Conservation (phyloP, 2,329 filamentous ascomycete species). For the Beauveria varroae region DNA sequence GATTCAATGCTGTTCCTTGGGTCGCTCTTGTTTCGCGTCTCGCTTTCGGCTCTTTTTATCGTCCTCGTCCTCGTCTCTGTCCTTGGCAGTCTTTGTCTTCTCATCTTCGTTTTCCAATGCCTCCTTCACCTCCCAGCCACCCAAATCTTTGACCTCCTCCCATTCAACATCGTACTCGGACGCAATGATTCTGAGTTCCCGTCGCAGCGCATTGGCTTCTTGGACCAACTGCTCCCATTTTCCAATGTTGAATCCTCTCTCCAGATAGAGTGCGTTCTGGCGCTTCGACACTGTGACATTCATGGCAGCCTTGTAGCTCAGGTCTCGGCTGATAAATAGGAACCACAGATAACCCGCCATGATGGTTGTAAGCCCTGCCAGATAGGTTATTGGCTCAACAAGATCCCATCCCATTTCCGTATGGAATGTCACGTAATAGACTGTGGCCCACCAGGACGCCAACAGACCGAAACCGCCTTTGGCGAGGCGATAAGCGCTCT, state of each 20-base stretch:
- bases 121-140: conserved; percentile 55
- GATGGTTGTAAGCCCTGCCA: conserved; percentile 76
- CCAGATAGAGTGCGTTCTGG: conserved; percentile 68
- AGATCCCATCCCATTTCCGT: conserved; percentile 84
- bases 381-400: conserved; percentile 85
- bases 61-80: conserved; percentile 31
- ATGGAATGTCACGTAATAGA: conserved; percentile 64
- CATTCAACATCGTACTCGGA: conserved; percentile 87
- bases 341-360: conserved; percentile 94
- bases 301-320: conserved; percentile 78
- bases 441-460: conserved; percentile 70
- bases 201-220: conserved; percentile 68
- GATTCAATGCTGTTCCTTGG: conserved; percentile 6
- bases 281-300: conserved; percentile 77
- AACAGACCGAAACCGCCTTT: conserved; percentile 70
- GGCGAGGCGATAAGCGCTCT: conserved; percentile 69
- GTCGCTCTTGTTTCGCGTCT: conserved; percentile 19
- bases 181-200: conserved; percentile 73
- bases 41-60: conserved; percentile 27
- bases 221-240: conserved; percentile 74
- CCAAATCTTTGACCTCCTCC: conserved; percentile 70
- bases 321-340: conserved; percentile 82
- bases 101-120: conserved; percentile 46
- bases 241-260: conserved; percentile 65
- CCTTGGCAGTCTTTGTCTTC: conserved; percentile 26